phyloP scores from a whole-genome alignment of 2,329 filamentous ascomycete genomes.

The Fusarium concolor region DNA sequence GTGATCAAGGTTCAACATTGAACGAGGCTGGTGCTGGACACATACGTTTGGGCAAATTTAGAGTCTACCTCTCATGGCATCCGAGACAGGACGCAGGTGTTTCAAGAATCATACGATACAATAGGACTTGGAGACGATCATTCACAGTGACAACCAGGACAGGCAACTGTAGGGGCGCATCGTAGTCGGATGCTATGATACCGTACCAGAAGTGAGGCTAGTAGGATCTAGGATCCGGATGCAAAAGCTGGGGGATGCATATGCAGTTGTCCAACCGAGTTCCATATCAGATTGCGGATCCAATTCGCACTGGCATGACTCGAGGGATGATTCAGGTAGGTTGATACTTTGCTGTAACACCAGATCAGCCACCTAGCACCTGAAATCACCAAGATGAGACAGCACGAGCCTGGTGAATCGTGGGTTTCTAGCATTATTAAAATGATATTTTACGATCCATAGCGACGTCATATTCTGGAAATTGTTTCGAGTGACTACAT shows the following conservation, averaged over 20 bases:
- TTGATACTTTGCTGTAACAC: not conserved
- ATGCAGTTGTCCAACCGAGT: not conserved
- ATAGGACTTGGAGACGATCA: not conserved
- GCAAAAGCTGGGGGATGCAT: not conserved
- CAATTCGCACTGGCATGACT: not conserved
- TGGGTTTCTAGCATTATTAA: not conserved
- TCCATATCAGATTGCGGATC: not conserved
- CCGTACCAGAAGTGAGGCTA: not conserved
- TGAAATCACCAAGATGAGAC: no score
- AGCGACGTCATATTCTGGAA: not conserved
- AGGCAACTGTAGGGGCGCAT: not conserved
- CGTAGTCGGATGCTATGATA: not conserved
- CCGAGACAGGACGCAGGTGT: not conserved
- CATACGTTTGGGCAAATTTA: not conserved
- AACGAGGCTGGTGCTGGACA: not conserved
- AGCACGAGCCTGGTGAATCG: not conserved
- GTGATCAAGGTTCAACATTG: not conserved
- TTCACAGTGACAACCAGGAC: not conserved
- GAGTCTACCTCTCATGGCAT: not conserved
- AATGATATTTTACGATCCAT: not conserved
- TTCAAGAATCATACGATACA: not conserved
- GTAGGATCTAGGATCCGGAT: not conserved
- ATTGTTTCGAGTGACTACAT: not conserved
- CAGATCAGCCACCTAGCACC: not conserved
- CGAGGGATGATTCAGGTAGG: not conserved